Conservation (phyloP, 139 green algal species). For the Haematococcus lacustris region DNA sequence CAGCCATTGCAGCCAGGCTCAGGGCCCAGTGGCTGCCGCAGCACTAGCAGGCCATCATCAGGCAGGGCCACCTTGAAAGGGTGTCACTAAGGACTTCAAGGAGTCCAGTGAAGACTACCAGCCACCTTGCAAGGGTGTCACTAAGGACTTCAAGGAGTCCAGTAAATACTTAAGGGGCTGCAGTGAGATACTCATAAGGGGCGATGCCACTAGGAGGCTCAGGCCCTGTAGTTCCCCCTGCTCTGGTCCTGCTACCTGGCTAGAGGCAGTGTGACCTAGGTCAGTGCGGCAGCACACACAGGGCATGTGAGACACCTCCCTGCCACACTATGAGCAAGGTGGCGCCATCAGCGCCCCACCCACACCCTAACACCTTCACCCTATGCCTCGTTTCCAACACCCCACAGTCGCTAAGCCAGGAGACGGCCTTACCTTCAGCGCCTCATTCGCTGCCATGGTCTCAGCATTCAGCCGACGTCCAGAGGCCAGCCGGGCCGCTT, state of each 20-base stretch:
- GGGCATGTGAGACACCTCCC: background rate
- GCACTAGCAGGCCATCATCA: background rate
- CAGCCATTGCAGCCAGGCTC: no score
- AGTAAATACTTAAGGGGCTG: background rate
- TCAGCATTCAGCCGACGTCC: slow-evolving; percentile 22
- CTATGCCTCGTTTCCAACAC: slow-evolving; percentile 23
- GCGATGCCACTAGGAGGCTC: no score
- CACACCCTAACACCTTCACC: background rate
- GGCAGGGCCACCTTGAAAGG: background rate
- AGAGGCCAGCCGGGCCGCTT: slow-evolving; percentile 22
- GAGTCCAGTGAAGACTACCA: background rate
- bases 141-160: background rate
- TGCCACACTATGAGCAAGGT: background rate
- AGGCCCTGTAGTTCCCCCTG: no score
- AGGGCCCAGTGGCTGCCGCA: background rate
- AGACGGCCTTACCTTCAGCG: slow-evolving; percentile 17
- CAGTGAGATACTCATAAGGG: no score
- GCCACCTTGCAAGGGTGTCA: background rate
- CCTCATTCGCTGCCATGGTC: slow-evolving; percentile 44
- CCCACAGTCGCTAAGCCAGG: background rate
- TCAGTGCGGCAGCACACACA: no score
- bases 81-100: background rate
- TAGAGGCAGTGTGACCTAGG: no score
- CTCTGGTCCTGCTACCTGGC: no score
- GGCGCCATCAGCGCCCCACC: background rate